Conservation (phyloP, 805 yeast species). For the Candida sphagnicola region DNA sequence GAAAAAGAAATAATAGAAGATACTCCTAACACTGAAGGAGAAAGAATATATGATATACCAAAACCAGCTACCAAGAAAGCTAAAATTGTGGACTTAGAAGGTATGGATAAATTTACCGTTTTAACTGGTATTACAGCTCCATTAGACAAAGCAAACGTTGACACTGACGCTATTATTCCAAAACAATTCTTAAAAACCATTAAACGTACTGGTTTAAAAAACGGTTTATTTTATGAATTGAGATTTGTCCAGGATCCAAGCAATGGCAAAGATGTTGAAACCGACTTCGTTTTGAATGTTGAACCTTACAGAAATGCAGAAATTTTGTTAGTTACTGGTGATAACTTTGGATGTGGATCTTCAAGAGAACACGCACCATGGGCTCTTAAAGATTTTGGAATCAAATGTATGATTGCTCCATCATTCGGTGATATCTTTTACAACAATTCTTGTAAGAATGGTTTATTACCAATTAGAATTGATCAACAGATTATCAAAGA, state of each 20-base stretch:
- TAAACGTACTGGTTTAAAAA: slow-evolving; percentile 89
- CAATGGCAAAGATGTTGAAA: slow-evolving; percentile 68
- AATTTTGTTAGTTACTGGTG: slow-evolving; percentile 88
- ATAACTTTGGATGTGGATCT: slow-evolving; percentile 98
- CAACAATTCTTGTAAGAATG: slow-evolving; percentile 96
- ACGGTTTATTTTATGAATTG: slow-evolving; percentile 88
- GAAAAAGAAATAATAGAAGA: slow-evolving; percentile 60
- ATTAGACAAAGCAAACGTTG: slow-evolving; percentile 89
- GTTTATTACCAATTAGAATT: slow-evolving; percentile 88
- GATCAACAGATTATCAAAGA: slow-evolving; percentile 68
- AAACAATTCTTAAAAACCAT: slow-evolving; percentile 97
- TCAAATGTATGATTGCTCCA: slow-evolving; percentile 93
- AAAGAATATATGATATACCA: slow-evolving; percentile 63
- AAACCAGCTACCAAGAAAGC: slow-evolving; percentile 29
- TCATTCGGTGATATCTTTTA: slow-evolving; percentile 98
- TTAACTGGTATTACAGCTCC: slow-evolving; percentile 91
- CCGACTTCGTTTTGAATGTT: slow-evolving; percentile 89
- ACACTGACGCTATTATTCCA: slow-evolving; percentile 98
- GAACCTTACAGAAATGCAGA: slow-evolving; percentile 78
- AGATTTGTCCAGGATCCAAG: slow-evolving; percentile 64
- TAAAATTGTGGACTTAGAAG: slow-evolving; percentile 22
- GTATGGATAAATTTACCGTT: slow-evolving; percentile 72
- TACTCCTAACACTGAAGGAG: slow-evolving; percentile 51
- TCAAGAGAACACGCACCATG: slow-evolving; percentile 99
- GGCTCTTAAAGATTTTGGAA: slow-evolving; percentile 98